Evolutionary conservation across 2,329 filamentous ascomycete genomes (phyloP).

Genomic region (Verticillium klebahnii): DNA sequence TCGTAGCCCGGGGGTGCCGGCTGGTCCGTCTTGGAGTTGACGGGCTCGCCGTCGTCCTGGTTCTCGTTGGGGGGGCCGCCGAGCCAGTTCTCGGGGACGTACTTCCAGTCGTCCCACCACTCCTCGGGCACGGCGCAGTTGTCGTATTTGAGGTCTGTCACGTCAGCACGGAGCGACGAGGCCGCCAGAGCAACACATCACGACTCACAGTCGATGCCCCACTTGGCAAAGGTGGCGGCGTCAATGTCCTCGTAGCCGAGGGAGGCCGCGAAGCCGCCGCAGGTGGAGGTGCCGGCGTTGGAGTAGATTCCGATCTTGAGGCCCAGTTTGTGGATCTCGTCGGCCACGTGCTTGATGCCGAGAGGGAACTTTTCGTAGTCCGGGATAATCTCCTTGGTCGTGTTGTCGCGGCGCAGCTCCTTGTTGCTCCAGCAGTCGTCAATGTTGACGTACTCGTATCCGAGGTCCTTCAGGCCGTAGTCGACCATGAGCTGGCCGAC

Average conservation of each 20-base stretch:
- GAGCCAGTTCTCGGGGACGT: conserved; percentile 18
- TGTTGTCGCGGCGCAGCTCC: conserved; percentile 29
- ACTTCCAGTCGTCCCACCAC: conserved; percentile 29
- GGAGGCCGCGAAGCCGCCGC: conserved; percentile 52
- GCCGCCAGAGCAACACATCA: background rate
- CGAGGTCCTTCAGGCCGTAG: conserved; percentile 45
- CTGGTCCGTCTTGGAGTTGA: conserved; percentile 22
- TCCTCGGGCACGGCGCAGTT: conserved; percentile 42
- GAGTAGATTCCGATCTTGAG: conserved; percentile 62
- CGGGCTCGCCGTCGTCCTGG: conserved; percentile 15
- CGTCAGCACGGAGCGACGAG: background rate
- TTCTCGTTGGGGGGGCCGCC: conserved; percentile 24
- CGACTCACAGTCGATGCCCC: conserved; percentile 51
- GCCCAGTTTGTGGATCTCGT: conserved; percentile 49
- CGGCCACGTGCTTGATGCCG: conserved; percentile 50
- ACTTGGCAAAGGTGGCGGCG: conserved; percentile 51
- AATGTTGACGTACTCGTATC: conserved; percentile 55
- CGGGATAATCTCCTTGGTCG: conserved; percentile 37
- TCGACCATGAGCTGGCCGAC: conserved; percentile 42
- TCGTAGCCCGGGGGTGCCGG: conserved; percentile 43
- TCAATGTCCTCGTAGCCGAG: conserved; percentile 53
- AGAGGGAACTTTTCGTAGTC: conserved; percentile 50
- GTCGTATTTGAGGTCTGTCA: conserved; percentile 50
- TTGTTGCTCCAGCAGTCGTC: conserved; percentile 59
- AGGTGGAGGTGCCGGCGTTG: conserved; percentile 43